These are phyloP conservation scores for Aspergillus oerlinghausenensis DNA, from an alignment of 2,329 filamentous ascomycete genomes.

Conservation along the genomic window DNA sequence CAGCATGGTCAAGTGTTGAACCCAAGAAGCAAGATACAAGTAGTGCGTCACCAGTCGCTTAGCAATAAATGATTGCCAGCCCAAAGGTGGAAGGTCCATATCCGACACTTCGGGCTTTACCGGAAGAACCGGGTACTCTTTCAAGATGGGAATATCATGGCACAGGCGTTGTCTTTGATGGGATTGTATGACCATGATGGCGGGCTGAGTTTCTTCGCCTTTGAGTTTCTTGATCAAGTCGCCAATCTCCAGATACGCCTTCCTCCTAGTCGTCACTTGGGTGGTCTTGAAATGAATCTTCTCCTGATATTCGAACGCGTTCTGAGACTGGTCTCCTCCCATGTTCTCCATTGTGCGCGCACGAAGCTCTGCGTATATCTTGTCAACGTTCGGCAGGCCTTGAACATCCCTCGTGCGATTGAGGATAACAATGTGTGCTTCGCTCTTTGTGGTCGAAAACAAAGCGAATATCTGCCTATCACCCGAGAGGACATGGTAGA, in stretches of 20 bases:
- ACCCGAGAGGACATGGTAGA: slow-evolving; percentile 87
- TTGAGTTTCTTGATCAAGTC: slow-evolving; percentile 87
- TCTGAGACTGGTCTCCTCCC: slow-evolving; percentile 68
- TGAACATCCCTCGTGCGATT: slow-evolving; percentile 77
- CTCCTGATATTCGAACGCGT: slow-evolving; percentile 81
- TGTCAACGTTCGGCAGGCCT: slow-evolving; percentile 84
- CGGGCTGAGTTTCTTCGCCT: slow-evolving; percentile 74
- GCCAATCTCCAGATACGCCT: slow-evolving; percentile 80
- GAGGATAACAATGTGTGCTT: slow-evolving; percentile 84
- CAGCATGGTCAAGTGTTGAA: slow-evolving; percentile 79
- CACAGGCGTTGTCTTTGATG: slow-evolving; percentile 74
- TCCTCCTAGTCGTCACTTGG: slow-evolving; percentile 83
- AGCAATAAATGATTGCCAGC: slow-evolving; percentile 87
- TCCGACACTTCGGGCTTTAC: slow-evolving; percentile 80
- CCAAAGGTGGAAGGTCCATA: slow-evolving; percentile 80
- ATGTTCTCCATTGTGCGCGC: slow-evolving; percentile 59
- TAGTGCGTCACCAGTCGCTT: slow-evolving; percentile 85
- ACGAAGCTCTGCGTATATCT: slow-evolving; percentile 77
- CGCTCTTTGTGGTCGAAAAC: slow-evolving; percentile 75
- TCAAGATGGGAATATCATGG: slow-evolving; percentile 78
- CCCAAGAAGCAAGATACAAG: slow-evolving; percentile 86
- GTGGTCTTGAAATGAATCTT: slow-evolving; percentile 78
- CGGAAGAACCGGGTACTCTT: slow-evolving; percentile 76
- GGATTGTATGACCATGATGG: slow-evolving; percentile 86
- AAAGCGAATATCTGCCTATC: slow-evolving; percentile 91